These are phyloP conservation scores for Polygonum maritimum DNA, from an alignment of 148 eudicot genomes.

Conservation along the genomic window DNA sequence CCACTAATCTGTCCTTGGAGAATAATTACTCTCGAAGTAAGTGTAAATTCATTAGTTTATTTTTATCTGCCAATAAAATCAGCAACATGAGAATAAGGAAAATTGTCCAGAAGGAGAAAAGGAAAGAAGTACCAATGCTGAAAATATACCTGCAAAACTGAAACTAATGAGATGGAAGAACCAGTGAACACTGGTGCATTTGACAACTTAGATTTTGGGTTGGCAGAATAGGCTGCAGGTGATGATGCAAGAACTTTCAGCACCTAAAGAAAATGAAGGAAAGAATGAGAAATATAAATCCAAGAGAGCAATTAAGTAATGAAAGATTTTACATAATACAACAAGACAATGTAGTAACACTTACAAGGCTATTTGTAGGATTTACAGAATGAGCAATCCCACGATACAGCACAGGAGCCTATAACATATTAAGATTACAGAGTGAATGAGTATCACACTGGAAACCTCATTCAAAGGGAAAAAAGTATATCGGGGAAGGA, in stretches of 20 bases:
- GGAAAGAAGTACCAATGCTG: not conserved
- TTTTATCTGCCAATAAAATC: not conserved
- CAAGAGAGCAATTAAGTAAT: slow-evolving; percentile 3
- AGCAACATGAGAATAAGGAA: not conserved
- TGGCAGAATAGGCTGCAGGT: slow-evolving; percentile 55
- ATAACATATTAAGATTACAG: slow-evolving; percentile 4
- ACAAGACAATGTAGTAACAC: not conserved
- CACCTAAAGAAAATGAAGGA: slow-evolving; percentile 25
- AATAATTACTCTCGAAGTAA: not conserved
- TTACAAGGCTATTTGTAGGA: slow-evolving; percentile 52
- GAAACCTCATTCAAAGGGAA: not conserved
- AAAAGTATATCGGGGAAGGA: not conserved
- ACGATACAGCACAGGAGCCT: slow-evolving; percentile 62
- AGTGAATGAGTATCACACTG: not conserved
- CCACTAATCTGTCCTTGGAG: not conserved
- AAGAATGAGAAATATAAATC: not conserved
- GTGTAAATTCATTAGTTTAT: not conserved
- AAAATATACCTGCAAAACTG: slow-evolving; percentile 50
- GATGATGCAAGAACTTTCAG: slow-evolving; percentile 60
- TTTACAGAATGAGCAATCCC: slow-evolving; percentile 54
- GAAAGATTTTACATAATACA: not conserved
- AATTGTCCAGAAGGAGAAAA: not conserved
- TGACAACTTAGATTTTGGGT: slow-evolving; percentile 37
- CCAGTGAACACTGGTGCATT: slow-evolving; percentile 51
- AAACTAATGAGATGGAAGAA: slow-evolving; percentile 53